phyloP scores from a whole-genome alignment of 2,329 filamentous ascomycete genomes.

The Aspergillus texensis region DNA sequence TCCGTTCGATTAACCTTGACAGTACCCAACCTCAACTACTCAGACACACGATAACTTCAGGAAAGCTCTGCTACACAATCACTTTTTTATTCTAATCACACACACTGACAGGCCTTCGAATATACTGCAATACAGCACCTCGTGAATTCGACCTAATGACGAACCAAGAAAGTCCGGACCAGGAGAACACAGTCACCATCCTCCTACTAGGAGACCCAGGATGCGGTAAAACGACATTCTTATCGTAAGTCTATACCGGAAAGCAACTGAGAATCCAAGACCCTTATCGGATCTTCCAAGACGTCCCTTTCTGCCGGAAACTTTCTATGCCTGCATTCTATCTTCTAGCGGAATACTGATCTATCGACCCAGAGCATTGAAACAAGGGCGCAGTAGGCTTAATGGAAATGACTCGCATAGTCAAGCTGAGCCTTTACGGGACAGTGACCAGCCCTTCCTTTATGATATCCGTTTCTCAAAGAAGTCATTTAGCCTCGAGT shows the following conservation, averaged over 20 bases:
- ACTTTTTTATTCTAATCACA: too few relatives aligned
- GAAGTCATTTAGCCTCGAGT: slow-evolving; percentile 56
- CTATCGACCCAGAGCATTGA: slow-evolving; percentile 15
- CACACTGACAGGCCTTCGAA: neutral
- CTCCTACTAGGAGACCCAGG: slow-evolving; percentile 62
- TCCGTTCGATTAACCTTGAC: neutral
- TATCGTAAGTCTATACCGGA: slow-evolving; percentile 54
- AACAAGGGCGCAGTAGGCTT: slow-evolving; percentile 19
- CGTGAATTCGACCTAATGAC: slow-evolving; percentile 11
- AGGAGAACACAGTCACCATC: slow-evolving; percentile 40
- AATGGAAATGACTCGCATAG: slow-evolving; percentile 32
- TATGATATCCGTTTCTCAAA: slow-evolving; percentile 62
- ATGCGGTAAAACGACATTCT: slow-evolving; percentile 65
- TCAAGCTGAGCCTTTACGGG: slow-evolving; percentile 50
- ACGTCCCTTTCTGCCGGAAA: neutral
- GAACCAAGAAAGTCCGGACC: slow-evolving; percentile 2
- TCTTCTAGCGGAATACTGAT: neutral
- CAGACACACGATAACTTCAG: neutral
- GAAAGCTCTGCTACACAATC: neutral
- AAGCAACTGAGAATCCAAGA: neutral
- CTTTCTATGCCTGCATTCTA: neutral
- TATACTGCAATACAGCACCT: neutral
- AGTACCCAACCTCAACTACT: neutral
- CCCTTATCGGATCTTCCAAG: neutral
- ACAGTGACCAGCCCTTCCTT: slow-evolving; percentile 60